Evolutionary conservation across 768 basidiomycete genomes (phyloP).

Genomic region (Tricholoma sp.): DNA sequence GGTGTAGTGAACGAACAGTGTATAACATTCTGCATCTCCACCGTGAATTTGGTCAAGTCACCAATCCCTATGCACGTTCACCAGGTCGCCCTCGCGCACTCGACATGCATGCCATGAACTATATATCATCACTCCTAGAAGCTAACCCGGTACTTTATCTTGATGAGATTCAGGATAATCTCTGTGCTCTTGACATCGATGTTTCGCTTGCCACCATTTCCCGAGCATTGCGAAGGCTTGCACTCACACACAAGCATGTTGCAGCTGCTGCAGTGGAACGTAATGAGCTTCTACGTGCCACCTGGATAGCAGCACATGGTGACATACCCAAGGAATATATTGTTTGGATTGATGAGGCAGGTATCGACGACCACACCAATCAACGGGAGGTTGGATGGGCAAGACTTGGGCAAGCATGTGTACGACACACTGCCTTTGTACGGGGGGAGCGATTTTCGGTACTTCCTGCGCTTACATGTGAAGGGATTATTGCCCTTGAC

Average conservation of each 20-base stretch:
- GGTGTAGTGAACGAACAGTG: not conserved
- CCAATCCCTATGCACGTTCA: not conserved
- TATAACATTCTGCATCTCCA: not conserved
- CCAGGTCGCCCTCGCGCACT: constrained; percentile 15
- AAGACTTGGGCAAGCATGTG: constrained; percentile 18
- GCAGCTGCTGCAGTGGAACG: constrained; percentile 20
- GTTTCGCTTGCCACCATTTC: constrained; percentile 27
- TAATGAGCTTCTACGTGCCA: constrained; percentile 23
- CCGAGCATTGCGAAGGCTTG: constrained; percentile 14
- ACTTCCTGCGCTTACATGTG: constrained; percentile 22
- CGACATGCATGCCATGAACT: constrained; percentile 16
- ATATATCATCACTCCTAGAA: constrained; percentile 15
- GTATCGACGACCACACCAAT: constrained; percentile 22
- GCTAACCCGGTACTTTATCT: constrained; percentile 25
- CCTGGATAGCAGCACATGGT: constrained; percentile 13
- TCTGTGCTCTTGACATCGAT: constrained; percentile 16
- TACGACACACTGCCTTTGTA: constrained; percentile 19
- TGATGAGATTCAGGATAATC: constrained; percentile 27
- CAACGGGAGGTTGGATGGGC: constrained; percentile 18
- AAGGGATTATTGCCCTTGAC: constrained; percentile 24
- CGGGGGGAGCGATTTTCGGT: constrained; percentile 19
- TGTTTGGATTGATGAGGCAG: constrained; percentile 24
- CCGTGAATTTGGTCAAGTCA: not conserved
- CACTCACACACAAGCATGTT: constrained; percentile 22
- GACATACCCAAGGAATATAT: constrained; percentile 17